Evolutionary conservation across 805 yeast genomes (phyloP), one percentile per base, ranked within the genome.

Genomic region (Komagataella ulmi): DNA sequence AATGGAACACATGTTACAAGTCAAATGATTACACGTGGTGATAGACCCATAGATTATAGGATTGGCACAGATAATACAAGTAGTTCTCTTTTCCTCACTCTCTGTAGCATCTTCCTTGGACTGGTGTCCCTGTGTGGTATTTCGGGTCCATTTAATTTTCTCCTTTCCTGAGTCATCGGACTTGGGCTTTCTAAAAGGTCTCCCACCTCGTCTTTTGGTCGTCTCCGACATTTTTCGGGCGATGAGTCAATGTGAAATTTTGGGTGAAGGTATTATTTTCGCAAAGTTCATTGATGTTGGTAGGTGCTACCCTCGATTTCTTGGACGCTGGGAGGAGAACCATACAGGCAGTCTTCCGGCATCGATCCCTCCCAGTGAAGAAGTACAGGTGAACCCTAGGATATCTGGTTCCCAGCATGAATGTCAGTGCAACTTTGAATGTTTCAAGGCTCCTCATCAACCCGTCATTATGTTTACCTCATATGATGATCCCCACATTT

Each of bases 1-100:
- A 56, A 91, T 77, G 0, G 88, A 72, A 70, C 99, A 93, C 47
- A 64, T 68, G 61, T 88, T 87, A 65, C 99, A 93, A 0, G 89
- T 80, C 40, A 72, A 75, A 63, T 93, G 98, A 59, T 83, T 81
- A 66, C 99, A 93, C 0, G 88, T 86, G 1, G 93, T 77, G 7
- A 85, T 60, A 0, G 95, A 88, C 2, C 81, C 80, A 57, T 73
- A 76, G n/a, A 58, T 57, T 24, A 88, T 72, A 30, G 70, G 69
- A 48, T 86, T 84, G 0, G 97, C 93, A 69, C 99, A 93, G 53
- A 93, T 86, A 19, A 89, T 67, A 30, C 40, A 30, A 14, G 40
- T 30, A 14, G 40, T 30, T 10, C 40, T 30, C 14, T 30, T 30
- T 7, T 30, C 40, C 14, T 30, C 40, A 30, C 6, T 8, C 5